Evolutionary conservation across 1,139 yeast genomes (phyloP), one percentile per base, ranked within the genome.

Genomic region (Pneumocystis carinii): DNA sequence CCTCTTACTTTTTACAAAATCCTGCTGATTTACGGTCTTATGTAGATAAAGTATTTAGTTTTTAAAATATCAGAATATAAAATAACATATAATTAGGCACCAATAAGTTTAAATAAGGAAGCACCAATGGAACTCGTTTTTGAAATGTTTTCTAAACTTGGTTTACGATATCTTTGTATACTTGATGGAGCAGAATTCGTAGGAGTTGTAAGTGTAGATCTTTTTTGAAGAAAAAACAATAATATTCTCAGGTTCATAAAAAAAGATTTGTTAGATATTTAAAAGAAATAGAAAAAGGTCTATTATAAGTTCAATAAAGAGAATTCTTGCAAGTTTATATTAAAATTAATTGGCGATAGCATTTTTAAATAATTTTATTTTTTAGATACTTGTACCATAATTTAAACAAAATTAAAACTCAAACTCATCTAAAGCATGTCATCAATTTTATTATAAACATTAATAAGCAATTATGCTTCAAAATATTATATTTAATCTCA

Each of bases 121-220:
- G 64, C 65, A n/a, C 65, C 65, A 6, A 53, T 63, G 15, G 65
- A 59, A 37, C 57, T 63, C 27, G 65, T 62, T n/a, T 63, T 57
- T 61, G 65, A 63, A 48, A 62, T 63, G 65, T 63, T 63, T 29
- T 53, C 62, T n/a, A 63, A 63, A 59, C 60, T 63, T 27, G 65
- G 65, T 19, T 38, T 63, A 7, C 62, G 64, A 35, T 63, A 63
- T 36, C 38, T 63, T 37, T 63, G 64, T 27, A 62, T 63, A 15
- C 39, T 61, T 59, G 65, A 63, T 29, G 63, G 62, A 2, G 15
- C 57, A 29, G 42, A 59, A 36, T 59, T 61, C 29, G 32, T 59
- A 48, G 65, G 65, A 2, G 59, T 57, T 29, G 59, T 12, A 57
- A 48, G n/a, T 48, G 14, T 48, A 48, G 12, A 24, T 48, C 10